phyloP scores from a whole-genome alignment of 2,329 filamentous ascomycete genomes.

The Fusarium globosum region DNA sequence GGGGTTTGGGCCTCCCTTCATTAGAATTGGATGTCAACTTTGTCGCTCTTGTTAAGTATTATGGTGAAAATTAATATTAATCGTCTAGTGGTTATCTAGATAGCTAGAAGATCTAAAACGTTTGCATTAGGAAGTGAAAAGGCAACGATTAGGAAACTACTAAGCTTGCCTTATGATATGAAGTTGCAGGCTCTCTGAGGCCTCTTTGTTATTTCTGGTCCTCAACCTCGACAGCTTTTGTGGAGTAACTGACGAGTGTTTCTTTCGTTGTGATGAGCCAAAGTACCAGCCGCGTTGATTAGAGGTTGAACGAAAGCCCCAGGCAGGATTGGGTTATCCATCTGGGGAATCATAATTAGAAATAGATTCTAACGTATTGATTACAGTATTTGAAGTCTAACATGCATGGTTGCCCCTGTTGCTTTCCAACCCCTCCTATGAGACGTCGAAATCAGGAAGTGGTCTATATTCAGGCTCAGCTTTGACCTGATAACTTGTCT shows the following conservation, averaged over 20 bases:
- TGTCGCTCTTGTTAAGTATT: neutral
- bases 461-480: neutral
- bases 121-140: neutral
- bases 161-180: no score
- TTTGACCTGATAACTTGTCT: neutral
- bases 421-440: neutral
- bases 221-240: neutral
- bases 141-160: no score
- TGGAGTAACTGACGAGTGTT: neutral
- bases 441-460: neutral
- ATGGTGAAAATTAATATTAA: neutral
- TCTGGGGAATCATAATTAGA: neutral
- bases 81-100: neutral
- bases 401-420: neutral
- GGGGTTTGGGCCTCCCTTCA: neutral
- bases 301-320: neutral
- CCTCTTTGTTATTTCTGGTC: neutral
- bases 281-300: neutral
- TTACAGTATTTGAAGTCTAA: neutral
- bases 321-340: neutral
- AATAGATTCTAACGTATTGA: neutral
- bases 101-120: neutral
- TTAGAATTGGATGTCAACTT: neutral
- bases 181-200: neutral
- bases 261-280: neutral